Evolutionary conservation across 805 yeast genomes (phyloP).

Genomic region (Yamadazyma nakazawae): DNA sequence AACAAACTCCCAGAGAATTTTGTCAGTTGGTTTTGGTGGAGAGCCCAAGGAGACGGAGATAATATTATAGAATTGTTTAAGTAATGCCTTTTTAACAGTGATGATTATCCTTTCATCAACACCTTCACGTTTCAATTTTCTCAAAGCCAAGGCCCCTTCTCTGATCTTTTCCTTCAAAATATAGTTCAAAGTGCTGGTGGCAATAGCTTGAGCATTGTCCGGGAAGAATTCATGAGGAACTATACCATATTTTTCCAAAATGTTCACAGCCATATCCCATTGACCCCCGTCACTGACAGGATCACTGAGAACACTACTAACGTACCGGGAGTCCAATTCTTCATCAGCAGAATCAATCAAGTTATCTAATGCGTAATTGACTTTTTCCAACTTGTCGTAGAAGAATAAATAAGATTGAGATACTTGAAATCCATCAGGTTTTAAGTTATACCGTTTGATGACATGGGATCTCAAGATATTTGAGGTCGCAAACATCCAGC

Average conservation of each 20-base stretch:
- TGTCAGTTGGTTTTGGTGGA: slow-evolving; percentile 71
- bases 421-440: slow-evolving; percentile 55
- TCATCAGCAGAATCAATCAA: slow-evolving; percentile 65
- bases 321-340: slow-evolving; percentile 65
- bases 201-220: slow-evolving; percentile 57
- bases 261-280: slow-evolving; percentile 76
- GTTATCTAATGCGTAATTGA: slow-evolving; percentile 76
- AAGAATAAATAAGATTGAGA: slow-evolving; percentile 79
- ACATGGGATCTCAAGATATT: slow-evolving; percentile 66
- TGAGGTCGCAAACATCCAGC: slow-evolving; percentile 87
- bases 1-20: slow-evolving; percentile 69
- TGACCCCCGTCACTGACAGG: slow-evolving; percentile 88
- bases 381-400: slow-evolving; percentile 83
- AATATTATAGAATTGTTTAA: slow-evolving; percentile 61
- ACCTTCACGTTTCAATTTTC: slow-evolving; percentile 44
- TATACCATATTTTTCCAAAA: slow-evolving; percentile 76
- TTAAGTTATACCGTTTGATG: slow-evolving; percentile 56
- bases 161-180: slow-evolving; percentile 67
- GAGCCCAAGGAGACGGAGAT: slow-evolving; percentile 69
- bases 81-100: slow-evolving; percentile 38
- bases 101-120: slow-evolving; percentile 37
- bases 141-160: slow-evolving; percentile 70
- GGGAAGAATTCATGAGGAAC: slow-evolving; percentile 75
- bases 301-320: slow-evolving; percentile 59
- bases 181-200: slow-evolving; percentile 55